phyloP scores from a whole-genome alignment of 2,329 filamentous ascomycete species.

The Leptographium wingfieldii region DNA sequence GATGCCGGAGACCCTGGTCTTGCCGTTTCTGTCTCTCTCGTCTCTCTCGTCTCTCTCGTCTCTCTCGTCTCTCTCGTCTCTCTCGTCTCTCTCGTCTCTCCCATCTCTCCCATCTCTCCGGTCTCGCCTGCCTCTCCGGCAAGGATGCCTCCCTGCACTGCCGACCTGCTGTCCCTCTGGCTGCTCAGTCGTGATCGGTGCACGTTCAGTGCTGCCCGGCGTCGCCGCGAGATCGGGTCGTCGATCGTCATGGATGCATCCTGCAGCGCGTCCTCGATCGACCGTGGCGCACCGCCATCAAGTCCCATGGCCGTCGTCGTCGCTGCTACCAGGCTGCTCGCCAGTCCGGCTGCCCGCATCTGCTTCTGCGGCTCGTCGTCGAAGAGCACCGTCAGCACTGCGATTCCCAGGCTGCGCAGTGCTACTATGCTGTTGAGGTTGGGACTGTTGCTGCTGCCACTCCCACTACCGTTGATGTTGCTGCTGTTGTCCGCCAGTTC shows the following conservation, averaged over 20 bases:
- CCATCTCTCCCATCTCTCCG: background rate
- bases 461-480: slow-evolving; percentile 9
- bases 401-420: slow-evolving; percentile 62
- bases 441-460: slow-evolving; percentile 17
- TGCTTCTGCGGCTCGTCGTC: slow-evolving; percentile 55
- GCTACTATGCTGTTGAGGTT: slow-evolving; percentile 60
- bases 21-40: no score
- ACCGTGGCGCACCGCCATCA: slow-evolving; percentile 33
- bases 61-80: background rate
- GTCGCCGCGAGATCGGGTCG: slow-evolving; percentile 44
- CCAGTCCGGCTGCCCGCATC: slow-evolving; percentile 1
- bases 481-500: slow-evolving; percentile 18
- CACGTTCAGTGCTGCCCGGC: slow-evolving; percentile 36
- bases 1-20: slow-evolving; percentile 12
- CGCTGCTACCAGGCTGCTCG: slow-evolving; percentile 14
- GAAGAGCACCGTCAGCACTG: slow-evolving; percentile 83
- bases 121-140: slow-evolving; percentile 14
- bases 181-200: slow-evolving; percentile 33
- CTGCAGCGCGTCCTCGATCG: slow-evolving; percentile 78
- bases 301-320: slow-evolving; percentile 24
- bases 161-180: slow-evolving; percentile 22
- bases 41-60: no score
- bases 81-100: no score
- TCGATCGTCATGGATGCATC: slow-evolving; percentile 87
- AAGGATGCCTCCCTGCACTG: slow-evolving; percentile 8